These are phyloP conservation scores for Phaeomoniella chlamydospora DNA, from an alignment of 2,329 filamentous ascomycete species.

Conservation along the genomic window DNA sequence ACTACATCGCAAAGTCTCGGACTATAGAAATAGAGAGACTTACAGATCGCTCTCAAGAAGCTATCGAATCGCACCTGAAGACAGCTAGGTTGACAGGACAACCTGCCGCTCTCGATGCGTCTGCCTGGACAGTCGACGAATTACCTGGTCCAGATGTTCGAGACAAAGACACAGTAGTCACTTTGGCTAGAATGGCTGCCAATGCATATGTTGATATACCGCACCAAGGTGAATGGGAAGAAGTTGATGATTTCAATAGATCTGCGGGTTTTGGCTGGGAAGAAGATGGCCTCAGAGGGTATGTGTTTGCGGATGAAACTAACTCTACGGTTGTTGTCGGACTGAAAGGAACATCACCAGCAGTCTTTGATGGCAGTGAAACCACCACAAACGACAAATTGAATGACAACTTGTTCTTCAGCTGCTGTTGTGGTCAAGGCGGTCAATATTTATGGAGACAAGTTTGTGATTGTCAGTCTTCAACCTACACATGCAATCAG, in stretches of 20 bases:
- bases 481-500: conserved; percentile 79
- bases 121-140: conserved; percentile 72
- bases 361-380: conserved; percentile 90
- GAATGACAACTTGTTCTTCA: conserved; percentile 96
- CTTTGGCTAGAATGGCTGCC: conserved; percentile 73
- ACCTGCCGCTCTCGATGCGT: conserved; percentile 51
- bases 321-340: conserved; percentile 86
- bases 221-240: conserved; percentile 64
- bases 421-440: conserved; percentile 91
- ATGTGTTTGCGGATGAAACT: conserved; percentile 75
- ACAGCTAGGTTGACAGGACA: conserved; percentile 55
- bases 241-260: conserved; percentile 70
- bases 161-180: conserved; percentile 72
- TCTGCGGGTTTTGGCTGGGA: conserved; percentile 90
- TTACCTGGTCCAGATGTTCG: conserved; percentile 67
- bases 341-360: conserved; percentile 78
- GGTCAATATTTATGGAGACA: conserved; percentile 81
- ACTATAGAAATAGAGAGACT: conserved; percentile 64
- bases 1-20: conserved; percentile 48
- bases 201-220: conserved; percentile 74
- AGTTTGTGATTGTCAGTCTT: conserved; percentile 83
- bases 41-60: conserved; percentile 58
- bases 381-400: conserved; percentile 96
- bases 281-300: conserved; percentile 72
- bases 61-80: conserved; percentile 66